Evolutionary conservation across 2,329 filamentous ascomycete genomes (phyloP).

Genomic region (Hypomyces perniciosus): DNA sequence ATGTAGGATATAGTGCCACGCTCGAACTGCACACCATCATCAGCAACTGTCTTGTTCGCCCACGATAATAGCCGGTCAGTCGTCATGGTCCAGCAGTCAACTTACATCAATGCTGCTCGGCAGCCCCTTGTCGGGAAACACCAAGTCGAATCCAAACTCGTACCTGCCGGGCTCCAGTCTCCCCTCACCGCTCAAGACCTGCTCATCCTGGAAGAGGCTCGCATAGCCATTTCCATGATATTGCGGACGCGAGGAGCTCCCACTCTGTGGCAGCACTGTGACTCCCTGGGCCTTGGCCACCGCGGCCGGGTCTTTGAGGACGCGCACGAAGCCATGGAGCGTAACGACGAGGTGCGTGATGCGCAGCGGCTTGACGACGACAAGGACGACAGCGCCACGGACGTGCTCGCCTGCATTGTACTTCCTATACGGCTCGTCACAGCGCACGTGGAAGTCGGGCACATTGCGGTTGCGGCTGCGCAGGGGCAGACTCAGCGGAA

Average conservation of each 20-base stretch:
- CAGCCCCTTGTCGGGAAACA: slow-evolving; percentile 62
- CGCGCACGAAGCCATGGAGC: slow-evolving; percentile 72
- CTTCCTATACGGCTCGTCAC: slow-evolving; percentile 70
- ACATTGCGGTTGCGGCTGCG: slow-evolving; percentile 56
- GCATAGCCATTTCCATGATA: slow-evolving; percentile 73
- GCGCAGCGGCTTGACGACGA: slow-evolving; percentile 65
- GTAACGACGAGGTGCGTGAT: slow-evolving; percentile 76
- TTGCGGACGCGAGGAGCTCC: slow-evolving; percentile 36
- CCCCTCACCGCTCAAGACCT: slow-evolving; percentile 72
- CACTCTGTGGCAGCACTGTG: slow-evolving; percentile 35
- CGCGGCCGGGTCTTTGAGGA: slow-evolving; percentile 63
- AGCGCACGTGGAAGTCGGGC: slow-evolving; percentile 71
- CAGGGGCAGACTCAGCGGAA: slow-evolving; percentile 44
- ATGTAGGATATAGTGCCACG: slow-evolving; percentile 88
- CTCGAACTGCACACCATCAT: slow-evolving; percentile 65
- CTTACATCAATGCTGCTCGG: slow-evolving; percentile 94
- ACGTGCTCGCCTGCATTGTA: slow-evolving; percentile 72
- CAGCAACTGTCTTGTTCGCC: slow-evolving; percentile 5
- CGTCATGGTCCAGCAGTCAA: slow-evolving; percentile 15
- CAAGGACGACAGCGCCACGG: slow-evolving; percentile 65
- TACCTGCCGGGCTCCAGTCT: slow-evolving; percentile 68
- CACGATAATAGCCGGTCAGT: neutral
- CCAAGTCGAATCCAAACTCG: slow-evolving; percentile 71
- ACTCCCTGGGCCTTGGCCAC: slow-evolving; percentile 45
- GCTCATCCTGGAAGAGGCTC: slow-evolving; percentile 78